Base-by-base conservation (phyloP, 192 early-diverging fungal genomes). In the Coemansia guatemalensis region DNA sequence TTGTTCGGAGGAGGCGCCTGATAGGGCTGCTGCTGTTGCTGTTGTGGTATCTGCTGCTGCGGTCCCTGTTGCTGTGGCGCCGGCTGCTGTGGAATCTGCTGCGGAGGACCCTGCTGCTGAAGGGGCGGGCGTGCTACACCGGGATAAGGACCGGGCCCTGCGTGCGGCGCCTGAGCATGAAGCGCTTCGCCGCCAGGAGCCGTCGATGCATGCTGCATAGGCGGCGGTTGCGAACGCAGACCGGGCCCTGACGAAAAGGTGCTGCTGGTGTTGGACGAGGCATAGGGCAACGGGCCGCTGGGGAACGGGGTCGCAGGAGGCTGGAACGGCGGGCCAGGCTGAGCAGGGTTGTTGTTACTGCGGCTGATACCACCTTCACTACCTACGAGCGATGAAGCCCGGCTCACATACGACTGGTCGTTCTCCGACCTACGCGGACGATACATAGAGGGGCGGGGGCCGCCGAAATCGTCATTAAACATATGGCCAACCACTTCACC, bases 221-320 rank as follows among this genome's bases (percentile, higher is more conserved):
- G 21, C 56, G 57, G 64, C 35, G 53, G 57, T 8, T 56, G 58
- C 27, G 65, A 50, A 27, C 48, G 59, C 14, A 27, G 26, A 9
- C 48, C 27, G 5, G 59, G 47, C 7, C 59, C 59, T 18, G 47
- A 23, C 26, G 18, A 20, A 4, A 23, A 30, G 35, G 11, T 24
- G 21, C 18, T 23, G 50, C 51, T 62, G 48, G 30, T 27, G 18
- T 29, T 60, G 24, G 58, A 26, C 39, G 57, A 21, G 3, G 24
- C 11, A 23, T 67, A 67, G 18, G 65, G 65, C 58, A 54, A 58
- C 3, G 65, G 65, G 0, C 65, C 65, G 21, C 65, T 67, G 18
- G 21, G 11, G 5, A 29, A 53, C 48, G 30, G 20, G 18, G 29
- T 32, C 4, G 26, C 11, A 17, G 44, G 12, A 12, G 41, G 53